These are phyloP conservation scores for Aspergillus candidus DNA, from an alignment of 2,329 filamentous ascomycete genomes.

Conservation along the genomic window DNA sequence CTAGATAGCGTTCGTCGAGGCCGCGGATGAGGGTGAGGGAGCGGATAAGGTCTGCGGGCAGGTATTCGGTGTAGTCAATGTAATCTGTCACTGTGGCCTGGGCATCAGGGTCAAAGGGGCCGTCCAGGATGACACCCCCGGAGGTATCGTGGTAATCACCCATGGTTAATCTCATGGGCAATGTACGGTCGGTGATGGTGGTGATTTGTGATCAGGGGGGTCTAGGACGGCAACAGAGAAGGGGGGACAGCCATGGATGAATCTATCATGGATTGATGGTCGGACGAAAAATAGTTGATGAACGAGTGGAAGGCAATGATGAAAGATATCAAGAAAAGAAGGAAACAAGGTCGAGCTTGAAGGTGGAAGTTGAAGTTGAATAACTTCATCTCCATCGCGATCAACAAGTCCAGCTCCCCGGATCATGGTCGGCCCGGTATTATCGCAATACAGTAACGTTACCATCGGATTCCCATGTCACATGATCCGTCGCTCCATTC, in stretches of 20 bases:
- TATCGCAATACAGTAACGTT: no score
- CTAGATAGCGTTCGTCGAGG: conserved; percentile 41
- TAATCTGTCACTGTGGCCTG: conserved; percentile 62
- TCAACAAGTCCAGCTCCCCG: no score
- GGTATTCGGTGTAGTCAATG: conserved; percentile 64
- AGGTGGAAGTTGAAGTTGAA: no score
- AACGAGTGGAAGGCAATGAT: no score
- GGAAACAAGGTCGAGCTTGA: no score
- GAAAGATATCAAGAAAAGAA: no score
- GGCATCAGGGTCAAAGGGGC: conserved; percentile 56
- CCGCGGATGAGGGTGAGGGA: conserved; percentile 56
- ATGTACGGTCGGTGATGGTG: conserved; percentile 7
- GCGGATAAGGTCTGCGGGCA: conserved; percentile 58
- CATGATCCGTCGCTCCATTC: no score
- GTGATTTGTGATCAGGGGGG: conserved; percentile 1
- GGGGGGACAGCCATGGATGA: conserved; percentile 15
- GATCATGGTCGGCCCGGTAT: no score
- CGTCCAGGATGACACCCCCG: conserved; percentile 41
- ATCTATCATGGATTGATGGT: no score
- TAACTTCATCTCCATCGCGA: no score
- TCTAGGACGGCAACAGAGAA: conserved; percentile 17
- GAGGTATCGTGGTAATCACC: conserved; percentile 38
- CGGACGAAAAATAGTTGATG: no score
- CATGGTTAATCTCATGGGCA: conserved; percentile 23
- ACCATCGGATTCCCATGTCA: no score